Evolutionary conservation across 129 eudicot genomes (phyloP), one percentile per base, ranked within the genome.

Genomic region (Tagetes erecta): DNA sequence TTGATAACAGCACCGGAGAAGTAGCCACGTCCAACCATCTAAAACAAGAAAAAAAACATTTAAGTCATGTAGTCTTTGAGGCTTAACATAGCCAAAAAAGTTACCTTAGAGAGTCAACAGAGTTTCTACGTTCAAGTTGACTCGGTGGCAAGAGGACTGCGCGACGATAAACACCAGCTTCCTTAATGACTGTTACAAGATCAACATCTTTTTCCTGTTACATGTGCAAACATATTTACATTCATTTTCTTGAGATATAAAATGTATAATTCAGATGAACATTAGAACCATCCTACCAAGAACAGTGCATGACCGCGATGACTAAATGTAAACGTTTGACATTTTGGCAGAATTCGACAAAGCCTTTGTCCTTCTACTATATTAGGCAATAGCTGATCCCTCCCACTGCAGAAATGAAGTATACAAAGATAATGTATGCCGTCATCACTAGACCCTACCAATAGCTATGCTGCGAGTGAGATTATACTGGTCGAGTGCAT

Each of bases 361-460:
- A 88, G 95, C 77, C 89, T 86, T 82, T 82, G 82, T 76, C 79
- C 88, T 86, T 88, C 89, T 70, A 82, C 87, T 71, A 14, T 67
- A 78, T 84, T 86, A 49, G 95, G 84, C 36, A 85, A 62, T 36
- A 88, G 69, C 59, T 69, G 78, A 81, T 88, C 91, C 81, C 59
- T 83, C 72, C 84, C 87, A 77, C 91, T 86, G 64, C 65, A 71
- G 39, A 68, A 40, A 76, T 78, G 7, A 57, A 13, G 56, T 44
- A 55, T 9, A 31, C 27, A 36, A 20, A 20, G 27, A 20, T 20
- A 20, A 20, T 20, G 27, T 20, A 20, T 20, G 27, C 27, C 27
- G 27, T 20, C 27, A 20, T 20, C 27, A 20, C 27, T n/a, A n/a
- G n/a, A n/a, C n/a, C n/a, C n/a, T n/a, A n/a, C n/a, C n/a, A 20